Base-by-base conservation (phyloP, 1,284 basidiomycete species). In the Cutaneotrichosporon sp. region DNA sequence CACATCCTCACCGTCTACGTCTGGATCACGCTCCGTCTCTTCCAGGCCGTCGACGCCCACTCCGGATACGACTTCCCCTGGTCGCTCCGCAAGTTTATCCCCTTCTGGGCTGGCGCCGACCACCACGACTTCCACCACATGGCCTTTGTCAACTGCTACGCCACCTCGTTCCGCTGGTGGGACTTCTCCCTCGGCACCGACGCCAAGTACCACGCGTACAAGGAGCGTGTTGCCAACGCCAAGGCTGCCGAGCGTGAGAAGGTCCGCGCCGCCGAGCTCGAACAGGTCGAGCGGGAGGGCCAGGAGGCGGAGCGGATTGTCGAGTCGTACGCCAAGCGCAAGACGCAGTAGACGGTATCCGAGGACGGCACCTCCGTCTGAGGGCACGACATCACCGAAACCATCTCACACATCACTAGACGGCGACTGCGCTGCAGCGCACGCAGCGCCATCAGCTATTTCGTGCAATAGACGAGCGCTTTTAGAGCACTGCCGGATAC, bases 71-170 rank as follows among this genome's bases (percentile, higher is more conserved):
- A 96, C 75, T 96, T 96, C 81, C 91, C 91, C 4, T 94, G 90
- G 91, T 94, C 90, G n/a, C 80, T 98, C 58, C 87, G 92, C 67
- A 85, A 94, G 79, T 86, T 90, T 68, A 56, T 98, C 26, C 94
- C 94, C 4, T 90, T 97, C 82, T 98, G 94, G 94, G 90, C 91
- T 22, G 94, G 96, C 46, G 96, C 94, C 0, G 96, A 98, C 70
- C 93, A 97, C 79, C 93, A 97, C 75, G 93, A 92, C 71, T 93
- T 90, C 82, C 90, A 93, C 75, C 90, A 93, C 77, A 59, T 60
- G 59, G 64, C 68, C 2, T 70, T 71, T 50, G 63, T 65, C 51
- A 72, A 75, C 64, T 92, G 91, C 79, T 93, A 82, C 75, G 87
- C 88, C 17, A 92, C 90, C 27, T 88, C 86, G 16, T 94, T 94